Evolutionary conservation across 2,329 filamentous ascomycete genomes (phyloP), one percentile per base, ranked within the genome.

Genomic region (Kalmusia sp.): DNA sequence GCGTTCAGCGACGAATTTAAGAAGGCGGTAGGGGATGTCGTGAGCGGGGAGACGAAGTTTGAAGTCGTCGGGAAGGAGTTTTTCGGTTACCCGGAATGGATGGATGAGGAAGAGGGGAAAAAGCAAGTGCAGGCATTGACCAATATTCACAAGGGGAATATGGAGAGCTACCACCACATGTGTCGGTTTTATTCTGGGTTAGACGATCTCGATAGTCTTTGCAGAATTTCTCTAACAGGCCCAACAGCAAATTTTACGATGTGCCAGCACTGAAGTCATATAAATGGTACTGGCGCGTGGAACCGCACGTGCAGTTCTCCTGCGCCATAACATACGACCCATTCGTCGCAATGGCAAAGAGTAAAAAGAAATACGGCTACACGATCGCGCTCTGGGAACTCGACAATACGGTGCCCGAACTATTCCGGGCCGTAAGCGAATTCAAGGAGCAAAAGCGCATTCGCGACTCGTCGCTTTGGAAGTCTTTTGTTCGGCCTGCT

Each of bases 351-450:
- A 96, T 98, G 93, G 84, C 90, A 64, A 92, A 96, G 76, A 84
- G 93, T 79, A 96, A 96, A 79, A 96, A 97, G 79, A 96, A 91
- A 6, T 98, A 98, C 75, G 93, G 93, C 58, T 98, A 97, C 79
- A 96, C 92, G 54, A 93, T 97, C 77, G 96, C 91, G 73, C 86
- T 98, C 22, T 98, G 96, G 80, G 93, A 98, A 74, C 87, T 89
- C 22, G 93, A 93, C n/a, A 81, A 90, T 68, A 93, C 90, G 27
- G 90, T 97, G 38, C 87, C 46, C 2, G 35, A 39, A 9, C 57
- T 65, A n/a, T 63, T 61, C 49, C 54, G 54, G 22, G 44, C 12
- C 4, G 44, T 37, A 14, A 38, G 33, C 44, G 44, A 37, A 61
- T 61, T 53, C 51, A 64, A 61, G 31, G 6, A 24, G 0, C 11